These are phyloP conservation scores for Fraxinus baroniana DNA, from an alignment of 305 asterid species.

Conservation along the genomic window DNA sequence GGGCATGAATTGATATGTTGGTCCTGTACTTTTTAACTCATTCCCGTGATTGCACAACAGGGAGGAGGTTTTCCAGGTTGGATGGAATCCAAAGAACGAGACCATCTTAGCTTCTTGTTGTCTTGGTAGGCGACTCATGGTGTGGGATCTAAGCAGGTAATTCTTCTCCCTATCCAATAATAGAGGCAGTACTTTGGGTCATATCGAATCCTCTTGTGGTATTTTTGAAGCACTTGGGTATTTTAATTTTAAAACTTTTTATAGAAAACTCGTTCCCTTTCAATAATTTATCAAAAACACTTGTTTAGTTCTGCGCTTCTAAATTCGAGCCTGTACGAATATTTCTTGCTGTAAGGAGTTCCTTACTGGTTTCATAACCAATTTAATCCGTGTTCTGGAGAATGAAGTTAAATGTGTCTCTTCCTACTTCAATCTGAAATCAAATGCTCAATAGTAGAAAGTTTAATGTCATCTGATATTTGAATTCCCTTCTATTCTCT, in stretches of 20 bases:
- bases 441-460: neutral
- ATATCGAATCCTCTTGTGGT: neutral
- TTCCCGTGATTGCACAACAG: constrained; percentile 37
- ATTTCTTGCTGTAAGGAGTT: neutral
- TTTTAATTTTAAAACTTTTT: neutral
- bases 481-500: neutral
- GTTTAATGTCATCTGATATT: neutral
- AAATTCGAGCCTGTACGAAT: neutral
- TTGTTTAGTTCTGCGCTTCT: neutral
- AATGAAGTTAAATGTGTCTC: neutral
- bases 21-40: constrained; percentile 13
- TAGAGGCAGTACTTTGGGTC: neutral
- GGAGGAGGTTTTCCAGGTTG: constrained; percentile 95
- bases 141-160: constrained; percentile 97
- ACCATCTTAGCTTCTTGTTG: constrained; percentile 89
- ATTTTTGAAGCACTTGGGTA: neutral
- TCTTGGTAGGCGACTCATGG: constrained; percentile 85
- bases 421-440: neutral
- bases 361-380: neutral
- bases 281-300: neutral
- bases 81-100: constrained; percentile 91
- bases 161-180: constrained; percentile 2
- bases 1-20: neutral
- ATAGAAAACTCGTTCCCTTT: neutral
- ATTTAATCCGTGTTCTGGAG: neutral